Conservation (phyloP, 1,284 basidiomycete genomes). For the Albatrellus sp. region DNA sequence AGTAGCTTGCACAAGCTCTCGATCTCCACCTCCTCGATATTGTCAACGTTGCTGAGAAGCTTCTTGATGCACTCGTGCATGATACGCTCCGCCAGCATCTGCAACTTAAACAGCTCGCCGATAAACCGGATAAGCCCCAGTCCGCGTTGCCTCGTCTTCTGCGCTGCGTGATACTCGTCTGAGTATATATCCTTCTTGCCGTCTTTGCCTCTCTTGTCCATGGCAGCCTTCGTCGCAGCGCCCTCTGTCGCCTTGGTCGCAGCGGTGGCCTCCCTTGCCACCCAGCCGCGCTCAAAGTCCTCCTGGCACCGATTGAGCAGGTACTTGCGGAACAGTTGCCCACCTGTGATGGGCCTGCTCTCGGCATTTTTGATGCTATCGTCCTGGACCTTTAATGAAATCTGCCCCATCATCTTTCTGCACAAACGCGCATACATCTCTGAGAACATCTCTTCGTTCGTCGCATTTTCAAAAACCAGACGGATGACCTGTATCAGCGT, state of each 20-base stretch:
- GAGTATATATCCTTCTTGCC: constrained; percentile 69
- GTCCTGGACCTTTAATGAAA: constrained; percentile 80
- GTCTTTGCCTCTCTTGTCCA: constrained; percentile 32
- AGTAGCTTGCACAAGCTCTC: constrained; percentile 92
- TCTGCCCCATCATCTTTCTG: constrained; percentile 85
- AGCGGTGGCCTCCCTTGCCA: neutral
- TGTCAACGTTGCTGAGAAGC: constrained; percentile 82
- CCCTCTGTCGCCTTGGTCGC: constrained; percentile 32
- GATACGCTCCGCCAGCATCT: constrained; percentile 25
- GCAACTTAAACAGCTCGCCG: constrained; percentile 34
- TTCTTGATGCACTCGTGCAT: constrained; percentile 97
- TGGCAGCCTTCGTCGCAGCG: constrained; percentile 33
- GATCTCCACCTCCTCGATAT: constrained; percentile 95
- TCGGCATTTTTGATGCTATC: constrained; percentile 69
- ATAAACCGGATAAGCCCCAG: constrained; percentile 97
- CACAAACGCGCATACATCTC: constrained; percentile 96
- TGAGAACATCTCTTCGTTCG: constrained; percentile 89
- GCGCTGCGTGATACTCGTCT: constrained; percentile 85
- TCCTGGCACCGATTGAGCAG: constrained; percentile 59
- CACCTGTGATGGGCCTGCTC: constrained; percentile 80
- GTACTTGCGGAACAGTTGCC: constrained; percentile 79
- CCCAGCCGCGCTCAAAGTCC: constrained; percentile 44
- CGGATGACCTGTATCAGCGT: constrained; percentile 93
- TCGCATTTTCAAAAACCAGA: constrained; percentile 95
- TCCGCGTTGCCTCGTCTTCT: constrained; percentile 95